Base-by-base conservation (phyloP, 495 filamentous ascomycete species). In the Xylaria sp. region DNA sequence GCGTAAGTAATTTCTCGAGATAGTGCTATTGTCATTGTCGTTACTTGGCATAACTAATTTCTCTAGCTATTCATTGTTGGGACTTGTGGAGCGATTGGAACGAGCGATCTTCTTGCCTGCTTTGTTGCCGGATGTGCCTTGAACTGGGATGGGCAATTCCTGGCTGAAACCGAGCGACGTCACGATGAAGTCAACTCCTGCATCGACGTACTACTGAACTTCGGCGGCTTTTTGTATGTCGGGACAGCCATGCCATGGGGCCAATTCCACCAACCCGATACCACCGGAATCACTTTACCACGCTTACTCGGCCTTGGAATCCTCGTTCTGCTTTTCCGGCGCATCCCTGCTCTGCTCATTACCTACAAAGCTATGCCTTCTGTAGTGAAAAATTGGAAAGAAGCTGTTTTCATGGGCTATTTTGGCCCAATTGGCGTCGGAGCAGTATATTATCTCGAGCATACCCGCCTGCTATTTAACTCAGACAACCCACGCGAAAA, bases 381-480 rank as follows among this genome's bases (percentile, higher is more conserved):
- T 86, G 93, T 75, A 84, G 91, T 78, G 80, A 91, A 75, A 73
- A 87, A 70, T 81, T 86, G 55, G 89, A 79, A 77, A 68, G 80
- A 95, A 68, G 92, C 93, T 4, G 78, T 90, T 6, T 95, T 96
- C 71, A 92, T 94, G 66, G 94, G 94, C 14, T 95, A 95, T 80
- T 97, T 97, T 76, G 93, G 93, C 2, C 94, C 94, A 5, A 96
- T 97, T 70, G 94, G 94, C 24, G 92, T 95, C 29, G 91, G 90
- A 40, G 93, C 94, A 2, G 85, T 97, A 43, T 97, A 96, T 81
- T 97, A 97, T 78, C 86, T 96, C 15, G 85, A 89, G 73, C 87
- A 89, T 74, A 83, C 88, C 0, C 84, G 85, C 33, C 77, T 86
- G 65, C 78, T 90, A 29, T 87, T 89, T 67, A 86, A 86, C 5